Evolutionary conservation across 768 basidiomycete genomes (phyloP), one percentile per base, ranked within the genome.

Genomic region (Podaxis mareebaensis): DNA sequence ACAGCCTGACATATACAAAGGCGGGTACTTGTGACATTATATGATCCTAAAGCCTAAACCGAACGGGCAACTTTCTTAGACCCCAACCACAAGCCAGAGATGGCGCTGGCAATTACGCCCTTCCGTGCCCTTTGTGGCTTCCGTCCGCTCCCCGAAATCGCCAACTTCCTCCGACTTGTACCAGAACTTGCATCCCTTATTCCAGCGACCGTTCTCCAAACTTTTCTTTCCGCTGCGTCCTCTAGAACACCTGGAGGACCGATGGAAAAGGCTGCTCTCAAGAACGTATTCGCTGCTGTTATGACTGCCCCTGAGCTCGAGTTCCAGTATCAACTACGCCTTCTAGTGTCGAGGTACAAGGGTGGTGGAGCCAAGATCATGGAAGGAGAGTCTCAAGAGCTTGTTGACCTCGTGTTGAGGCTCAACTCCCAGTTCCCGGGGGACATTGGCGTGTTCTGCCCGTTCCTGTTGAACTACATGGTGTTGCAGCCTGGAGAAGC

Each of bases 21-120:
- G 95, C 92, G 68, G 63, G 82, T 71, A 46, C 13, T 39, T 51
- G 51, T 13, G 24, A 12, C 28, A 53, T 52, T 57, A n/a, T 24
- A 33, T 22, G 40, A 52, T 58, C 11, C 6, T 39, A 46, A 26
- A 38, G 33, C 39, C 20, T 51, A 53, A 39, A 49, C 40, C 36
- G 49, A 57, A 51, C 22, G 7, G 39, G 33, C 15, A 10, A n/a
- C 42, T 46, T 13, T 6, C 40, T 40, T 59, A 93, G 97, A 99
- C 74, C 85, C 88, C 4, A 99, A 99, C 72, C 97, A 99, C 70
- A 99, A 99, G 76, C 97, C 97, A 2, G 97, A 99, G 74, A 96
- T 99, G 93, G 95, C 96, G n/a, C 83, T 99, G 40, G 97, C 97
- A 0, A 76, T 99, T 64, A 96, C 96, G 0, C 86, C 89, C 13